A percentile compares a stretch with the other conserved stretches of the same genome.
Conservation (phyloP, 1,139 yeast species). For the Candida labiduridarum region DNA sequence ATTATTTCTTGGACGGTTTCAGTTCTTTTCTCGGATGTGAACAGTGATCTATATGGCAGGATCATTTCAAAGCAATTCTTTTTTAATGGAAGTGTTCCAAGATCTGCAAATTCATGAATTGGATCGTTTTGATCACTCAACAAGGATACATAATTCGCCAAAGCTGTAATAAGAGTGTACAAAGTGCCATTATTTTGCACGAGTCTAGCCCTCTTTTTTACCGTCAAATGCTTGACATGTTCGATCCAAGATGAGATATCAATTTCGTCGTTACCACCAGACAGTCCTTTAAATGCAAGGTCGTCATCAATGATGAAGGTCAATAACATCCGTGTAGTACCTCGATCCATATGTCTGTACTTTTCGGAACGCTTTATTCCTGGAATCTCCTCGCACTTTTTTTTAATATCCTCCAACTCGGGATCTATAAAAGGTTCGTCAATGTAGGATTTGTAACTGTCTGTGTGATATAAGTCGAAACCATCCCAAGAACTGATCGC, state of each 20-base stretch:
- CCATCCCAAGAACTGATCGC: too few relatives aligned
- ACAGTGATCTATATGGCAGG: conserved; percentile 23
- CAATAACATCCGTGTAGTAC: not conserved
- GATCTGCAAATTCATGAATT: conserved; percentile 39
- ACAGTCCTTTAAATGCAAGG: not conserved
- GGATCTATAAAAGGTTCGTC: conserved; percentile 22
- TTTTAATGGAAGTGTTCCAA: conserved; percentile 34
- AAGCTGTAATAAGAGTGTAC: conserved; percentile 37
- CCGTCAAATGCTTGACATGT: conserved; percentile 17
- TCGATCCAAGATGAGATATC: conserved; percentile 27
- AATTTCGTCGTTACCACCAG: not conserved
- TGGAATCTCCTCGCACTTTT: not conserved
- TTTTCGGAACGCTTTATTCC: not conserved
- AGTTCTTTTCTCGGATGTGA: conserved; percentile 26
- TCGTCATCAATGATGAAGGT: conserved; percentile 3
- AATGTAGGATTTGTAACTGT: conserved; percentile 18
- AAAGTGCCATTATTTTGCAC: conserved; percentile 18
- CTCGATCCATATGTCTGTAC: too few relatives aligned
- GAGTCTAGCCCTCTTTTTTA: conserved; percentile 7
- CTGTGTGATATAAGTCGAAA: conserved; percentile 21
- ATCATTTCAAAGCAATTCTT: conserved; percentile 27
- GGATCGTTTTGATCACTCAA: conserved; percentile 31
- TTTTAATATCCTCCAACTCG: conserved; percentile 11
- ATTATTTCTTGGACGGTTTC: conserved; percentile 24
- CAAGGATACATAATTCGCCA: conserved; percentile 49